Conservation (phyloP, 2,329 filamentous ascomycete genomes). For the Aspergillus sojae region DNA sequence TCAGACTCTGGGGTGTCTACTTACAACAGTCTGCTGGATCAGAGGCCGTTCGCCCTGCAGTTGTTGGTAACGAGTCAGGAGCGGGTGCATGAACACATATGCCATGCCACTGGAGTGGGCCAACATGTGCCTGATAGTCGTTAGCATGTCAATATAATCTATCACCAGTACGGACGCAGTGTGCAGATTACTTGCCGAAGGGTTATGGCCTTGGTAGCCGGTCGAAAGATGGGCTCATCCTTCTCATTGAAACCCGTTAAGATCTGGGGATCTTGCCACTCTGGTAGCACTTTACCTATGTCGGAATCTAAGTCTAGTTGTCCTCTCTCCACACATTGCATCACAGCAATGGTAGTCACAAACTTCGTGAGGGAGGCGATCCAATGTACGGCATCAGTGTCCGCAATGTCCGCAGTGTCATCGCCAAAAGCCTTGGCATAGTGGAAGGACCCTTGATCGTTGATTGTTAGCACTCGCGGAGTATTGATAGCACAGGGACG, state of each 20-base stretch:
- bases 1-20: not conserved
- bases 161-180: not conserved
- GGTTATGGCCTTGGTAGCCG: not conserved
- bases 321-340: conserved; percentile 58
- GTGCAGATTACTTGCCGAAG: not conserved
- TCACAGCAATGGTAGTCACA: conserved; percentile 51
- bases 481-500: not conserved
- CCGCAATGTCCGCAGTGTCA: not conserved
- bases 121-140: not conserved
- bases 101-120: not conserved
- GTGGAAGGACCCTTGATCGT: not conserved
- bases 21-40: not conserved
- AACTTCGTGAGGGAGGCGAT: conserved; percentile 39
- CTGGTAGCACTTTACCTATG: conserved; percentile 47
- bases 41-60: not conserved
- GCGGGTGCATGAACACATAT: not conserved
- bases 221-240: not conserved
- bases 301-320: conserved; percentile 50
- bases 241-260: conserved; percentile 48
- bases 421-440: not conserved
- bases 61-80: not conserved
- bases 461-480: not conserved
- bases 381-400: not conserved
- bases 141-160: not conserved
- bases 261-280: conserved; percentile 50